A percentile compares a stretch with the other conserved stretches of the same genome.
These are phyloP conservation scores for Aeminium ludgeri DNA, from an alignment of 495 filamentous ascomycete genomes.

Conservation along the genomic window DNA sequence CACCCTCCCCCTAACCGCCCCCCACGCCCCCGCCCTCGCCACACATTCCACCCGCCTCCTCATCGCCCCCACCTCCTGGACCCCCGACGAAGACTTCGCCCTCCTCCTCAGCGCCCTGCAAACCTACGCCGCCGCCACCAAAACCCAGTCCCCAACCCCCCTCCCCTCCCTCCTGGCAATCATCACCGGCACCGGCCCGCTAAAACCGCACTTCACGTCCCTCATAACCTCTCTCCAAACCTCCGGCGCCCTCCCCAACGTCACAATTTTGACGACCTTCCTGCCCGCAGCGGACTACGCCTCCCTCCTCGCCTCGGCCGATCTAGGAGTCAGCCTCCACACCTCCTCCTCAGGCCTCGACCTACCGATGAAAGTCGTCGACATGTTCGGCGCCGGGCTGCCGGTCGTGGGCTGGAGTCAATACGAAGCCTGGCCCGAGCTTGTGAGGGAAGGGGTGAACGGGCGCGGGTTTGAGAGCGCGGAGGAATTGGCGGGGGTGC, in stretches of 20 bases:
- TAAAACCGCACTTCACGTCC: slow-evolving; percentile 56
- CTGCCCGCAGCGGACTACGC: slow-evolving; percentile 73
- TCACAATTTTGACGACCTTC: slow-evolving; percentile 67
- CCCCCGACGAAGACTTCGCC: slow-evolving; percentile 86
- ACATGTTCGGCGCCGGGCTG: slow-evolving; percentile 90
- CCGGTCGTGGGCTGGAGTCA: slow-evolving; percentile 73
- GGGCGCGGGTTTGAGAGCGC: slow-evolving; percentile 62
- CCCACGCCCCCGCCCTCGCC: slow-evolving; percentile 34
- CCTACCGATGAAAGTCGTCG: slow-evolving; percentile 97
- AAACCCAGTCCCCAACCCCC: slow-evolving; percentile 7
- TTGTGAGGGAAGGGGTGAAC: slow-evolving; percentile 73
- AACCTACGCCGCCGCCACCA: slow-evolving; percentile 39
- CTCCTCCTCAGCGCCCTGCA: slow-evolving; percentile 73
- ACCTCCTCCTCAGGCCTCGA: slow-evolving; percentile 88
- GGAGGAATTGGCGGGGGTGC: slow-evolving; percentile 37
- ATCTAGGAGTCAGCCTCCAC: slow-evolving; percentile 81
- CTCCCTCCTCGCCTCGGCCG: slow-evolving; percentile 65
- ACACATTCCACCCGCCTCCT: slow-evolving; percentile 44
- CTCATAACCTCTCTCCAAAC: slow-evolving; percentile 41
- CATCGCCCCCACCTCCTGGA: slow-evolving; percentile 91
- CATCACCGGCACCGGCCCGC: slow-evolving; percentile 86
- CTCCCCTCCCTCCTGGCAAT: slow-evolving; percentile 59
- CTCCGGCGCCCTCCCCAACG: slow-evolving; percentile 42
- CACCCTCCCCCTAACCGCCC: slow-evolving; percentile 23
- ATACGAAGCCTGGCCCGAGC: slow-evolving; percentile 73